These are phyloP conservation scores for Neopestalotiopsis sp. DNA, from an alignment of 2,329 filamentous ascomycete species.

Conservation along the genomic window DNA sequence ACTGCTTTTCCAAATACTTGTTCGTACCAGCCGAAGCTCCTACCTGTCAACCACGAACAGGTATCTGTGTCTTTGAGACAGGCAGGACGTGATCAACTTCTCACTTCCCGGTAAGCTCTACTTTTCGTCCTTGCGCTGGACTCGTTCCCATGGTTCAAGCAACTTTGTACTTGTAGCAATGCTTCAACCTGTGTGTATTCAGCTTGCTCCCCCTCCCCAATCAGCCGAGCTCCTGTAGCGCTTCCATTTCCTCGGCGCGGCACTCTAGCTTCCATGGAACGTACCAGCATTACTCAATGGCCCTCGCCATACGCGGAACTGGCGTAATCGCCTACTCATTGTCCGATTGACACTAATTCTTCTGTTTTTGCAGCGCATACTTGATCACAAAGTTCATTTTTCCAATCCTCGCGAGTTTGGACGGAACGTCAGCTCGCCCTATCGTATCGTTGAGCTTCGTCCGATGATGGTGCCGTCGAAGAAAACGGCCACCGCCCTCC, in stretches of 20 bases:
- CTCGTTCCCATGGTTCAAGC: not conserved
- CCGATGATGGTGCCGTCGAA: conserved; percentile 41
- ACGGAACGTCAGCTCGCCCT: conserved; percentile 4
- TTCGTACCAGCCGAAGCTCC: conserved; percentile 12
- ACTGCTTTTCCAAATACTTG: conserved; percentile 26
- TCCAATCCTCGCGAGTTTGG: conserved; percentile 11
- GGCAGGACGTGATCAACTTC: not conserved
- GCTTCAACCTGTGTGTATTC: not conserved
- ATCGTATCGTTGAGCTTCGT: conserved; percentile 25
- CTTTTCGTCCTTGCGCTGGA: not conserved
- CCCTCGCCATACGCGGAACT: not conserved
- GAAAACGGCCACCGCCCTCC: conserved; percentile 32
- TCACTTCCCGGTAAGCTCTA: not conserved
- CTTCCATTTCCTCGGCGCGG: not conserved
- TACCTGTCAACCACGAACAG: not conserved
- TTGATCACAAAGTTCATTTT: not conserved
- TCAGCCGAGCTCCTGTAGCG: not conserved
- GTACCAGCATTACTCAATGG: not conserved
- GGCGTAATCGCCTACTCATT: not conserved
- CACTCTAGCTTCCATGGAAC: not conserved
- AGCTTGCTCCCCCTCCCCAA: not conserved
- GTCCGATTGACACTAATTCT: conserved; percentile 2
- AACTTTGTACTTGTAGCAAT: not conserved
- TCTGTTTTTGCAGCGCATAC: not conserved
- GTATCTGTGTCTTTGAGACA: not conserved